phyloP scores from a whole-genome alignment of 805 yeast species.

The Candida pseudofarinosa region DNA sequence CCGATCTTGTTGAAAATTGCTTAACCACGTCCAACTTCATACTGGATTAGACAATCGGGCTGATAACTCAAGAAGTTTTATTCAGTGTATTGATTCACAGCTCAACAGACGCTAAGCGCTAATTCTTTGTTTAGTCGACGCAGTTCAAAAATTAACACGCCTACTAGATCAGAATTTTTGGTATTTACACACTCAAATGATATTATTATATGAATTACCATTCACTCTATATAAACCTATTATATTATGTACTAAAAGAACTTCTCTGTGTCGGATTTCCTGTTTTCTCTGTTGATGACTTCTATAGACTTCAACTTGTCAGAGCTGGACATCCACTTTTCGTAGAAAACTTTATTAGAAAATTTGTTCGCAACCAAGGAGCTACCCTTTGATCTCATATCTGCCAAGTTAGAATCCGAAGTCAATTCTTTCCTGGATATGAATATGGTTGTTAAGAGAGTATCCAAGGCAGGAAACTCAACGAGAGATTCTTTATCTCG shows the following conservation, averaged over 20 bases:
- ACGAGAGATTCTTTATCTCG: constrained; percentile 10
- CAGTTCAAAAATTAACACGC: constrained; percentile 9
- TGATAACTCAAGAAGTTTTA: constrained; percentile 1
- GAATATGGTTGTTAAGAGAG: constrained; percentile 43
- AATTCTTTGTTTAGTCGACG: constrained; percentile 1
- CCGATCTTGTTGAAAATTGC: constrained; percentile 86
- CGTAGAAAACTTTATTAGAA: constrained; percentile 55
- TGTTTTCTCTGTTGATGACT: constrained; percentile 22
- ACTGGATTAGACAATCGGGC: constrained; percentile 1
- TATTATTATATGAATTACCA: background rate
- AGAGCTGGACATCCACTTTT: constrained; percentile 44
- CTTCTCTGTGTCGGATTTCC: constrained; percentile 21
- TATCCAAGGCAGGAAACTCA: constrained; percentile 45
- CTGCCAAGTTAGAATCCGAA: constrained; percentile 28
- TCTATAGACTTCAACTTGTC: constrained; percentile 19
- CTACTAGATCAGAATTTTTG: constrained; percentile 7
- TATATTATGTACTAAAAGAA: constrained; percentile 20
- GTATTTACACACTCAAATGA: constrained; percentile 2
- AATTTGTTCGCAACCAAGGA: constrained; percentile 49
- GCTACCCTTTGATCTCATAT: constrained; percentile 45
- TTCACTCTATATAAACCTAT: background rate
- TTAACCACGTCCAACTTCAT: constrained; percentile 54
- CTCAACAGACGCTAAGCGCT: background rate
- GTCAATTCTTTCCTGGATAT: constrained; percentile 25
- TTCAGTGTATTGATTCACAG: background rate